Evolutionary conservation across 1,284 basidiomycete species (phyloP), one percentile per base, ranked within the genome.

Genomic region (Boletus semigastroideus): DNA sequence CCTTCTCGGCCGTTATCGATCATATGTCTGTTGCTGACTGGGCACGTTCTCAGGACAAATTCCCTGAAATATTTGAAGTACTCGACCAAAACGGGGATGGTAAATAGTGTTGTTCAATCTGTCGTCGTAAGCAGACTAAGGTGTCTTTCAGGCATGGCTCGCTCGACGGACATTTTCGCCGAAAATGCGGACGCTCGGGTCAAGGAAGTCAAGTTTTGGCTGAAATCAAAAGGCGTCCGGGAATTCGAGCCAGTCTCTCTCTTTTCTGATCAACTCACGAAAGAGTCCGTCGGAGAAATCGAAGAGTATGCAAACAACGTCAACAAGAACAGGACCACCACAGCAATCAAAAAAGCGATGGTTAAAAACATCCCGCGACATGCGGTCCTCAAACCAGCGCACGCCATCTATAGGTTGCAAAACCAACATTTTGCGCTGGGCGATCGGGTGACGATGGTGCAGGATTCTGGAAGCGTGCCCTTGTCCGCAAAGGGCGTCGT

Each of bases 371-470:
- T 98, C 30, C 96, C 96, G 7, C 84, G 94, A n/a, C 90, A 94
- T 63, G 94, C 93, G 1, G 84, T 99, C 2, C 80, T 99, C 55
- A 98, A 98, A 70, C 97, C 97, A 7, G 77, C 86, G 4, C 94
- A 99, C 72, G 87, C 94, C 1, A 78, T 89, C 5, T 95, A 94
- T 68, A 87, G 94, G 19, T 77, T 99, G 13, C 92, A 94, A 62
- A 90, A 90, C 49, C 97, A 99, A 71, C 75, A 73, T n/a, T 99
- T 98, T 65, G 75, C 78, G 1, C 79, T 98, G 3, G 96, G 96
- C n/a, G 96, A 99, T 71, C 83, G 97, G 13, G 94, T 98, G 36
- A 89, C 91, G 27, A 96, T 96, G 87, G 94, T 98, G 2, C 87
- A 92, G 59, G 96, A 99, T 68, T 86, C 91, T 0, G 96, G 96